phyloP scores from a whole-genome alignment of 179 eudicot species.

The Heliamphora pulchella region DNA sequence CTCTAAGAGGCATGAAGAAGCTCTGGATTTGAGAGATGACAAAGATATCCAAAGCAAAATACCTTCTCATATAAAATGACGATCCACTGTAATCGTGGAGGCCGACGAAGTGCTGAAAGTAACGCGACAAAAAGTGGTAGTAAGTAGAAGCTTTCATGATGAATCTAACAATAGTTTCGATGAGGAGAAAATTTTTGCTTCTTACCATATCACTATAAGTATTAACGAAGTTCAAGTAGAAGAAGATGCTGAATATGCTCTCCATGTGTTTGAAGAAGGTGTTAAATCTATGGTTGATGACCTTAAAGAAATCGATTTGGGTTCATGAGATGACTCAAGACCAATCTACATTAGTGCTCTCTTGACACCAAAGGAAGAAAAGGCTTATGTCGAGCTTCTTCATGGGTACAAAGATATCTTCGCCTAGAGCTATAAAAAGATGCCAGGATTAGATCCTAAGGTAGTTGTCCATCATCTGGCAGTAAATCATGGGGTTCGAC shows the following conservation, averaged over 20 bases:
- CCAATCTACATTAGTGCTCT: slow-evolving; percentile 8
- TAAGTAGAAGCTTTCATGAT: no score
- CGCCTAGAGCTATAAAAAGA: not conserved
- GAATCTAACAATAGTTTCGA: no score
- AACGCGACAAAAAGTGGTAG: no score
- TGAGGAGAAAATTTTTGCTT: no score
- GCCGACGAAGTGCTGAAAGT: no score
- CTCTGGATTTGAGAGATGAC: no score
- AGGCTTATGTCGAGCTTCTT: not conserved
- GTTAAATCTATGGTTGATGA: slow-evolving; percentile 1
- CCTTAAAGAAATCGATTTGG: slow-evolving; percentile 7
- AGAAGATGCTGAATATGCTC: not conserved
- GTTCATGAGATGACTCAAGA: not conserved
- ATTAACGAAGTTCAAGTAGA: not conserved
- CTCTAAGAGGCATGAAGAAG: no score
- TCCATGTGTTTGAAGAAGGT: not conserved
- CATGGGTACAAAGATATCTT: not conserved
- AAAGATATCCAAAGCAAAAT: no score
- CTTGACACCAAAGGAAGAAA: not conserved
- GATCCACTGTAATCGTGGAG: no score
- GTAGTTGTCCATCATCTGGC: not conserved
- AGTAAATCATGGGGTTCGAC: not conserved
- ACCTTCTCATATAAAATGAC: no score
- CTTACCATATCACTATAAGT: no score
- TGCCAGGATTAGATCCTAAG: not conserved